Percentiles rank a stretch among this genome's conserved stretches.
These are phyloP conservation scores for button mushroom (Agaricus bisporus) DNA, from an alignment of 768 basidiomycete species.

Conservation along the genomic window DNA sequence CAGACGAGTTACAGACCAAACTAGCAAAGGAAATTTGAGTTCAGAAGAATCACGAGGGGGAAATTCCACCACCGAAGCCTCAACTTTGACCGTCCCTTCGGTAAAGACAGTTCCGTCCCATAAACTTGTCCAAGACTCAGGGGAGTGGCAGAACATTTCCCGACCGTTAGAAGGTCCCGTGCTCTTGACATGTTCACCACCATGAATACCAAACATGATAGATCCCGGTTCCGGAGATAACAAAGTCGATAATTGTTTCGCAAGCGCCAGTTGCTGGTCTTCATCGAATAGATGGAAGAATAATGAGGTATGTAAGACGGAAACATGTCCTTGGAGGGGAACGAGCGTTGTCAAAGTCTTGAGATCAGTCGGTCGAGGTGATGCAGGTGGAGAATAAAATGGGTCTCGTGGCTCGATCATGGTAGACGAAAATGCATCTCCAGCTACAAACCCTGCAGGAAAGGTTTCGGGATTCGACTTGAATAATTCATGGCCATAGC, in stretches of 20 bases:
- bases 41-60: too few relatives aligned
- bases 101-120: too few relatives aligned
- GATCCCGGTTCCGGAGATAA: constrained; percentile 28
- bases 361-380: constrained; percentile 7
- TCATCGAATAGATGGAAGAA: constrained; percentile 34
- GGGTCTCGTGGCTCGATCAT: constrained; percentile 29
- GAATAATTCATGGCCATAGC: constrained; percentile 55
- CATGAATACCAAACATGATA: constrained; percentile 33
- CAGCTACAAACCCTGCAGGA: constrained; percentile 47
- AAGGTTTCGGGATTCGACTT: constrained; percentile 42
- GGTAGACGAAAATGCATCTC: constrained; percentile 42
- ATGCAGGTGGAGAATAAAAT: constrained; percentile 9
- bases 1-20: too few relatives aligned
- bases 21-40: too few relatives aligned
- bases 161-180: not conserved
- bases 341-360: constrained; percentile 18
- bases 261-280: constrained; percentile 24
- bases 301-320: constrained; percentile 36
- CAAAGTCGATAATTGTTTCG: constrained; percentile 22
- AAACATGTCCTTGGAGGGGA: constrained; percentile 33
- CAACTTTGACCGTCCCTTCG: too few relatives aligned
- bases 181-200: constrained; percentile 19
- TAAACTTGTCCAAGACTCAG: constrained; percentile 1
- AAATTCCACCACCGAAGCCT: too few relatives aligned
- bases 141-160: constrained; percentile 8